Evolutionary conservation across 2,329 filamentous ascomycete species (phyloP).

Genomic region (Capronia epimyces): DNA sequence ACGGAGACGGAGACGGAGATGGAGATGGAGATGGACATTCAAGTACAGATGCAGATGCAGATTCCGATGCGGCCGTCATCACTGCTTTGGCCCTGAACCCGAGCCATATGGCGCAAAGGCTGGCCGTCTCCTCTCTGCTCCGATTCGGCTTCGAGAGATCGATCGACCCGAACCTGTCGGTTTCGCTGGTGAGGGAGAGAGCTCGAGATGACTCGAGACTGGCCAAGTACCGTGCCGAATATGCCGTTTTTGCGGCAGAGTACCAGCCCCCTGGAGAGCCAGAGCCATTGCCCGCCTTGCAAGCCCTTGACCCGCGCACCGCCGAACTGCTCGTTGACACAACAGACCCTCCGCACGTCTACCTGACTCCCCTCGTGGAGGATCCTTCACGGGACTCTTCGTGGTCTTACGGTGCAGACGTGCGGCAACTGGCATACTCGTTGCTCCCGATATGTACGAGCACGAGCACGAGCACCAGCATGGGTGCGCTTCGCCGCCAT

Average conservation of each 20-base stretch:
- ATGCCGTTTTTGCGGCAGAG: conserved; percentile 35
- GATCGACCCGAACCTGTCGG: conserved; percentile 29
- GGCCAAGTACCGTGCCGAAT: conserved; percentile 26
- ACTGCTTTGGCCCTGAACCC: conserved; percentile 19
- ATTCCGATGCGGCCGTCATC: conserved; percentile 1
- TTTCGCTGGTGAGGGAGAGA: conserved; percentile 30
- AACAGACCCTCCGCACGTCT: conserved; percentile 45
- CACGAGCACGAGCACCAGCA: conserved; percentile 2
- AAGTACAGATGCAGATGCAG: neutral
- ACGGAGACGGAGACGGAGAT: too few relatives aligned
- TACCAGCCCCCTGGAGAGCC: conserved; percentile 26
- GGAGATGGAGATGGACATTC: too few relatives aligned
- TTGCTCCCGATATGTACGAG: conserved; percentile 32
- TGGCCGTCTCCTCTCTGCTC: conserved; percentile 35
- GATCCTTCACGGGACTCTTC: conserved; percentile 51
- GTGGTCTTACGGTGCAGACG: conserved; percentile 50
- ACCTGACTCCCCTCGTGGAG: conserved; percentile 60
- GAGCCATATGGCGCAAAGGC: conserved; percentile 29
- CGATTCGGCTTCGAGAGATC: conserved; percentile 40
- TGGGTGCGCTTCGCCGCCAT: too few relatives aligned
- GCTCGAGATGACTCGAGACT: conserved; percentile 27
- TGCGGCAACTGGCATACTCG: conserved; percentile 54
- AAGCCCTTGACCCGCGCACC: conserved; percentile 45
- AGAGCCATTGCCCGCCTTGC: conserved; percentile 8
- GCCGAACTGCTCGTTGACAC: conserved; percentile 49